Evolutionary conservation across 2,329 filamentous ascomycete species (phyloP), one percentile per base, ranked within the genome.

Genomic region (Tolypocladium guangdongense): DNA sequence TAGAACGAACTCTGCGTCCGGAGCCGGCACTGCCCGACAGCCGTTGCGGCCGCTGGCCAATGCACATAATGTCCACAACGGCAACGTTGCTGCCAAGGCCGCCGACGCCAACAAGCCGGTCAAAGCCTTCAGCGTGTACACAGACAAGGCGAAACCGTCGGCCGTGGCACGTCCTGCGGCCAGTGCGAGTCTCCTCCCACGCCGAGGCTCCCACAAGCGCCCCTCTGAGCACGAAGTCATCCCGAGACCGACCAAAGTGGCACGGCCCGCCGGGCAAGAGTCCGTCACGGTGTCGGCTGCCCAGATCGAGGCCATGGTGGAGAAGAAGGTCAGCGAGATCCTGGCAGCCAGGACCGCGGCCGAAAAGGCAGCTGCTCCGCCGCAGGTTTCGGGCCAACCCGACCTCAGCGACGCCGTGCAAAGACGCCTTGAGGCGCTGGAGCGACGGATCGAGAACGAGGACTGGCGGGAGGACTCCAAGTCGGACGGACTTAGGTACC

Each of bases 241-340:
- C 49, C 57, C 66, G 47, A 74, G 80, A 11, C 75, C 77, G 1
- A 69, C 71, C 41, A 84, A 82, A 58, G 65, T 77, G 6, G 65
- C 71, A 2, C 70, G 75, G 3, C 67, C 70, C 2, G 60, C 63
- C 57, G 62, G 57, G 57, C 70, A 59, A 59, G 62, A 61, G 24
- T 54, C 58, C 57, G 62, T 68, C 58, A 78, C 74, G 67, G 77
- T 89, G 10, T 86, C 84, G 0, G 80, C 84, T 20, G 86, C 83
- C 14, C 85, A 84, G 51, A 95, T 97, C 56, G 91, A 96, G 66
- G 88, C 90, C 39, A 84, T 96, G 72, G 90, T 97, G 1, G 88
- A 96, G 68, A 88, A 87, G 61, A 95, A 95, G 63, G 88, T 97
- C 1, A 86, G 87, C 55, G 90, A 96, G 71, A 90, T 93, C 37